Base-by-base conservation (phyloP, 805 yeast genomes). In the Kodamaea restingae region DNA sequence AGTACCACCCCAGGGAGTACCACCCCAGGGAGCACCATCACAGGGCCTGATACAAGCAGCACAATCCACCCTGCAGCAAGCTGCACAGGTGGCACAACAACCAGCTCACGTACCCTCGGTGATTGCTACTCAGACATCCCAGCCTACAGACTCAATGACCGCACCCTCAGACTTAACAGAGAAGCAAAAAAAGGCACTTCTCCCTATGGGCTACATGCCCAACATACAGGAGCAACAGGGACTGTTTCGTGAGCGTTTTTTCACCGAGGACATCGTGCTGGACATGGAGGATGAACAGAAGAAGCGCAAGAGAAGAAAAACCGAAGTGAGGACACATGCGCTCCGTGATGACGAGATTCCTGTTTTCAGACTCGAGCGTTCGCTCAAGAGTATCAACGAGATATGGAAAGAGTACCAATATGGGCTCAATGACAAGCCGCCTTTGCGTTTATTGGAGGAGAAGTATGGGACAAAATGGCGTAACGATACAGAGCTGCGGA, bases 391-490 rank as follows among this genome's bases (percentile, higher is more conserved):
- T 7, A 45, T 47, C 15, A 33, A 42, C 27, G 81, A 76, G 44
- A 70, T 77, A 14, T 77, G 82, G 82, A 64, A 67, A 45, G 82
- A 77, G 52, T 77, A 75, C 43, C 67, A 73, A 4, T 67, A 69
- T 39, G 81, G 81, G 0, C 44, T 71, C 4, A 64, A 71, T 38
- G 75, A 68, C 2, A 76, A 75, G 47, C 80, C 80, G 0, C 73
- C 81, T 3, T 64, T 76, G 27, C 68, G 67, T 43, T 58, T 69
- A 9, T 55, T 77, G 54, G 81, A 77, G 48, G 41, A 51, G 5
- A 65, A 71, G 43, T 77, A 67, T 46, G 72, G 71, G 37, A 68
- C 79, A 1, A 70, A 71, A 25, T 77, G 83, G 83, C 65, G 82
- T 52, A 61, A 74, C 36, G 79, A 63, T 35, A 78, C 80, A 0